Conservation (phyloP, 2,329 filamentous ascomycete species). For the Dothideomycetes sp. region DNA sequence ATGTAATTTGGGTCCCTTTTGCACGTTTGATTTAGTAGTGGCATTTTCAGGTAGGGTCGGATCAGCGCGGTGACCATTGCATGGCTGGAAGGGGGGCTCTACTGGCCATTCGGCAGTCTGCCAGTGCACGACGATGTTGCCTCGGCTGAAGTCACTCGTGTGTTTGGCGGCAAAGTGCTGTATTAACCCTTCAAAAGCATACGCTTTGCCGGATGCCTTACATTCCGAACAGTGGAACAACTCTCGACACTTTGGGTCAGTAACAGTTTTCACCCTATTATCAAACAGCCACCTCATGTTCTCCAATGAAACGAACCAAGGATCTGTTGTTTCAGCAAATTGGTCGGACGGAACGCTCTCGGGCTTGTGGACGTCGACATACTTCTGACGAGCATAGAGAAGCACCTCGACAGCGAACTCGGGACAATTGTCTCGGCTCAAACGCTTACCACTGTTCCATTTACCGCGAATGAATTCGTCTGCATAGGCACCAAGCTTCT, state of each 20-base stretch:
- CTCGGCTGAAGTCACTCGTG: constrained; percentile 58
- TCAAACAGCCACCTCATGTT: constrained; percentile 85
- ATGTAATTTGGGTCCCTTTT: too few species aligned
- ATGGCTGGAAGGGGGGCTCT: constrained; percentile 55
- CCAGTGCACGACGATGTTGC: constrained; percentile 69
- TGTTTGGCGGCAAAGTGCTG: constrained; percentile 82
- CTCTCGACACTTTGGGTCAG: constrained; percentile 58
- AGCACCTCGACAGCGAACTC: constrained; percentile 66
- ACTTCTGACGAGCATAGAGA: constrained; percentile 28
- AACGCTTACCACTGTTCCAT: constrained; percentile 55
- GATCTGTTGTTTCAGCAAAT: constrained; percentile 28
- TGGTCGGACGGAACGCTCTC: constrained; percentile 32
- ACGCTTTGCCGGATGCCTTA: constrained; percentile 55
- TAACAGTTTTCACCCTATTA: constrained; percentile 61
- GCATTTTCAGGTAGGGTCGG: constrained; percentile 4
- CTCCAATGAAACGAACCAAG: constrained; percentile 54
- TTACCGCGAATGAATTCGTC: constrained; percentile 58
- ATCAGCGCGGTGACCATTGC: constrained; percentile 1
- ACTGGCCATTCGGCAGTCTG: constrained; percentile 68
- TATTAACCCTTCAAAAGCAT: constrained; percentile 68
- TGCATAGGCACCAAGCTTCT: constrained; percentile 56
- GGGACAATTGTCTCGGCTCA: constrained; percentile 55
- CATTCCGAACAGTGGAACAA: constrained; percentile 61
- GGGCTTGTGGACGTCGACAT: constrained; percentile 3
- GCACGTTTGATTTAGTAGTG: background rate